Conservation (phyloP, 768 basidiomycete genomes). For the Suillus paluster region DNA sequence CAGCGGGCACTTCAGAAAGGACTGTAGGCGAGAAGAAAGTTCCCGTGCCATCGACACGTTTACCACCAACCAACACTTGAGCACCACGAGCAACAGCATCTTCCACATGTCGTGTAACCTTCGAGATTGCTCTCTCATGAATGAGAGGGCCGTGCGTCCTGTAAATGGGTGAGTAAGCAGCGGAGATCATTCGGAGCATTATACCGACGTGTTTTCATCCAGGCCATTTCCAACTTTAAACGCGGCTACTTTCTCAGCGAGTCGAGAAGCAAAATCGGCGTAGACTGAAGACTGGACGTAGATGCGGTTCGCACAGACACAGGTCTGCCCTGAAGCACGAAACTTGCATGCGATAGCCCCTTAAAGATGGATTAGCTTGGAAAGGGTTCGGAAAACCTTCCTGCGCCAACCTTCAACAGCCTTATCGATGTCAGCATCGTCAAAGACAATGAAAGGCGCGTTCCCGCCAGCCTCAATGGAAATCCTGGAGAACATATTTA, state of each 20-base stretch:
- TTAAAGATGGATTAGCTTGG: conserved; percentile 29
- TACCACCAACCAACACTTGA: conserved; percentile 89
- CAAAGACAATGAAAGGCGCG: conserved; percentile 95
- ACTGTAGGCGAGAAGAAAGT: conserved; percentile 89
- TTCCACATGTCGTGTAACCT: conserved; percentile 84
- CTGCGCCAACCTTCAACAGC: conserved; percentile 76
- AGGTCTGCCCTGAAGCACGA: conserved; percentile 82
- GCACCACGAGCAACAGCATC: conserved; percentile 89
- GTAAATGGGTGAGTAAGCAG: conserved; percentile 4
- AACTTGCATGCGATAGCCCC: conserved; percentile 82
- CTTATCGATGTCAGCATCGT: conserved; percentile 91
- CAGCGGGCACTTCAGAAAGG: conserved; percentile 77
- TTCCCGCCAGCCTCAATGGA: conserved; percentile 94
- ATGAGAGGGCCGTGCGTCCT: conserved; percentile 97
- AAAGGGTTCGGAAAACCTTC: not conserved
- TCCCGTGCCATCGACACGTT: conserved; percentile 56
- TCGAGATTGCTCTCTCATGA: conserved; percentile 82
- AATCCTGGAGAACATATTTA: conserved; percentile 38
- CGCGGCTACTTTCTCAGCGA: conserved; percentile 79
- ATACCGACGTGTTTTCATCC: conserved; percentile 69
- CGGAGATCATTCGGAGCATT: not conserved
- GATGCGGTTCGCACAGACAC: conserved; percentile 88
- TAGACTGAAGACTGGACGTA: conserved; percentile 92
- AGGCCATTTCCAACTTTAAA: conserved; percentile 92
- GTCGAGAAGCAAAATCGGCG: conserved; percentile 87